Evolutionary conservation across 1,139 yeast species (phyloP).

Genomic region (Kluyveromyces marxianus): DNA sequence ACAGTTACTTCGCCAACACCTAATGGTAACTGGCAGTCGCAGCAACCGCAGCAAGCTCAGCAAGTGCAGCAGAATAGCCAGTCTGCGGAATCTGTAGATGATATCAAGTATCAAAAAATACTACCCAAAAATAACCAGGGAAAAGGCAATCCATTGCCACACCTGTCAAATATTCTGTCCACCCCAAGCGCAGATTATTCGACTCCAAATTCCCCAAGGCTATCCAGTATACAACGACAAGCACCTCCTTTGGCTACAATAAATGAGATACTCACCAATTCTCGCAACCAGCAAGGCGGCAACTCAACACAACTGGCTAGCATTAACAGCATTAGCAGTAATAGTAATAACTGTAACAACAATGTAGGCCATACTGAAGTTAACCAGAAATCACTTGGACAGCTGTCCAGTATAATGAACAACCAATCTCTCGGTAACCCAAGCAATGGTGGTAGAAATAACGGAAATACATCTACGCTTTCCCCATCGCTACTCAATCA

Average conservation of each 20-base stretch:
- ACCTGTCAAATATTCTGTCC: constrained; percentile 1
- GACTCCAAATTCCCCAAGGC: constrained; percentile 1
- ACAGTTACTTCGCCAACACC: no score
- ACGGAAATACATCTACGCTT: background rate
- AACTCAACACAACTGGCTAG: background rate
- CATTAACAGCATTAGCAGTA: background rate
- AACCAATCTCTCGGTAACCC: background rate
- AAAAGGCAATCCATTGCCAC: constrained; percentile 4
- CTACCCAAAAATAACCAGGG: background rate
- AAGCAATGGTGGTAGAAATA: no score
- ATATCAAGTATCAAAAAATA: background rate
- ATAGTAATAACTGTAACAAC: no score
- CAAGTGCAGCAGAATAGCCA: background rate
- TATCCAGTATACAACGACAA: background rate
- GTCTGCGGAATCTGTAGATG: background rate
- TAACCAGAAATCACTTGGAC: no score
- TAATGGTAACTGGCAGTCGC: no score
- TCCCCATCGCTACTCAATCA: background rate
- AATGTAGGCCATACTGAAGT: no score
- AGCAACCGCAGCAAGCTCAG: no score
- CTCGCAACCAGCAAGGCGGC: background rate
- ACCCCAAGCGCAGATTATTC: background rate
- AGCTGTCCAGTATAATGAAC: constrained; percentile 1
- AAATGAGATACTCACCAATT: constrained; percentile 11
- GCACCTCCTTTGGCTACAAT: constrained; percentile 10